These are phyloP conservation scores for Smallanthus sonchifolius DNA, from an alignment of 129 eudicot genomes.

Conservation along the genomic window DNA sequence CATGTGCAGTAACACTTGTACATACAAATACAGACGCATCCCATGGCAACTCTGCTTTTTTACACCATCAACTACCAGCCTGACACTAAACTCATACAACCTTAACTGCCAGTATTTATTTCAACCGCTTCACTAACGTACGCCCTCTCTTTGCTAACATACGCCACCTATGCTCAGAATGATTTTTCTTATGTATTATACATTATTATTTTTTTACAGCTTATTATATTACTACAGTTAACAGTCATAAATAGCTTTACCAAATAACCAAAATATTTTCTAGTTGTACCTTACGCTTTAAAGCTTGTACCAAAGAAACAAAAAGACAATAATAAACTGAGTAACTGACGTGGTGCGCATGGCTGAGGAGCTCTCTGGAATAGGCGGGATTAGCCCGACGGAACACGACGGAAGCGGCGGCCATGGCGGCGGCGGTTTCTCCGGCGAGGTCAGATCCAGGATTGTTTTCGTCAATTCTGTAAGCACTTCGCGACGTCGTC, in stretches of 20 bases:
- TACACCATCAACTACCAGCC: conserved; percentile 47
- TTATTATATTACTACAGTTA: neutral
- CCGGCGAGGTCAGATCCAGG: conserved; percentile 99
- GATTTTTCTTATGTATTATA: too few species aligned
- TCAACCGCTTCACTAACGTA: conserved; percentile 39
- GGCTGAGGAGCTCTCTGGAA: conserved; percentile 60
- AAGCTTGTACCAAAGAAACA: neutral
- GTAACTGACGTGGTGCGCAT: conserved; percentile 73
- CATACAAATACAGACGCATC: neutral
- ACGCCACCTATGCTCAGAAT: too few species aligned
- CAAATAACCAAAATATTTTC: neutral
- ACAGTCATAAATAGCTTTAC: neutral
- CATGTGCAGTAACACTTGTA: neutral
- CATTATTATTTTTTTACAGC: neutral
- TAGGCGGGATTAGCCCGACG: conserved; percentile 66
- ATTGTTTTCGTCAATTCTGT: conserved; percentile 65
- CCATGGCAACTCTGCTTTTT: conserved; percentile 21
- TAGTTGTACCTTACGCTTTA: too few species aligned
- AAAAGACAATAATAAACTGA: neutral
- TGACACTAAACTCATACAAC: conserved; percentile 45
- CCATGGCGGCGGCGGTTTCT: conserved; percentile 99
- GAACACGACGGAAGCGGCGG: conserved; percentile 90
- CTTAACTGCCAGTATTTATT: conserved; percentile 46
- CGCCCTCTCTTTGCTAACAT: conserved; percentile 37
- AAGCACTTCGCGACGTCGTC: conserved; percentile 90